Evolutionary conservation across 1,284 basidiomycete genomes (phyloP), one percentile per base, ranked within the genome.

Genomic region (Puccinia coronata): DNA sequence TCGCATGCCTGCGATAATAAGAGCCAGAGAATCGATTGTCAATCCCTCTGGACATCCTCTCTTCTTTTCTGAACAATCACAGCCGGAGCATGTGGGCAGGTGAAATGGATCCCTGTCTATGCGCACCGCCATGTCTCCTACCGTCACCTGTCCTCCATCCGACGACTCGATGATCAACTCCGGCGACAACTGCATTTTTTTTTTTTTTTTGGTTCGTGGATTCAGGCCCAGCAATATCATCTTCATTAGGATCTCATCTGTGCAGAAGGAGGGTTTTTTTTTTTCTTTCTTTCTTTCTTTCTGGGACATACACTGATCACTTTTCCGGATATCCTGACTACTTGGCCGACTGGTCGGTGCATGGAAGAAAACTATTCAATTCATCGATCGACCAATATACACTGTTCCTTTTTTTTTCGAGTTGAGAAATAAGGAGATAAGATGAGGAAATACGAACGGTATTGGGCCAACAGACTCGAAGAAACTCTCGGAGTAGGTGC

Each of bases 91-190:
- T 8, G n/a, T 59, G 31, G 6, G 8, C 57, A 9, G 11, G 8
- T n/a, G 8, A n/a, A n/a, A n/a, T 59, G 9, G 43, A 16, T 47
- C 43, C 9, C 16, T 47, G 8, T 47, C 43, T 47, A n/a, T 16
- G 47, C 55, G 61, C 3, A 59, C 73, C 34, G 20, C 6, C 20
- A 57, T 11, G 16, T 59, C 36, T 39, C 39, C 34, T 14, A 75
- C 57, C 20, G 55, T 75, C 14, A 75, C 47, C 47, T 75, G 73
- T 41, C 73, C 73, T 39, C 73, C 73, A 61, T 75, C 73, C n/a
- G 31, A 41, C 2, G 73, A 75, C 31, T 75, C 73, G 34, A 75
- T 75, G 31, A 75, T 28, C 16, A 61, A 34, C n/a, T 75, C 55
- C 5, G 53, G 28, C n/a, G 53, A 61, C 28, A 75, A 18, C 73